These are phyloP conservation scores for Nannochloropsis granulata DNA, from an alignment of 108 stramenopile species.

Conservation along the genomic window DNA sequence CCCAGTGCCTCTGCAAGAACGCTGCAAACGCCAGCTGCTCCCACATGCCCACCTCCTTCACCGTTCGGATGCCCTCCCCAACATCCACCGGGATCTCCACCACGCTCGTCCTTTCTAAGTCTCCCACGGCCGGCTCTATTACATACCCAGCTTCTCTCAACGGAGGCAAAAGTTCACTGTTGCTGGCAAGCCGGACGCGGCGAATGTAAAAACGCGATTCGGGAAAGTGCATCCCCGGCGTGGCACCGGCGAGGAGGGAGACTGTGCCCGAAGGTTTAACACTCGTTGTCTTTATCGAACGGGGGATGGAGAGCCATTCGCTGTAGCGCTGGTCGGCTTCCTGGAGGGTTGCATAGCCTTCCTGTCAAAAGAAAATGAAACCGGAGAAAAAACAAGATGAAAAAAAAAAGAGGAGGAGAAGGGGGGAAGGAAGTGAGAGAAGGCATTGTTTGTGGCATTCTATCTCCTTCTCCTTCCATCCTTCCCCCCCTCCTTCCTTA, in stretches of 20 bases:
- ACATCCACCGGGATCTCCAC: conserved; percentile 45
- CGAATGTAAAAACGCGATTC: conserved; percentile 44
- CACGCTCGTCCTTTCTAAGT: conserved; percentile 34
- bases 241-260: conserved; percentile 49
- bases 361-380: not conserved
- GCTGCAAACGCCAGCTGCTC: conserved; percentile 47
- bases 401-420: not conserved
- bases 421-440: not conserved
- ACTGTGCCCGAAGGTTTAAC: conserved; percentile 47
- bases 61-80: conserved; percentile 43
- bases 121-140: conserved; percentile 30
- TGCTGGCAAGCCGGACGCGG: conserved; percentile 34
- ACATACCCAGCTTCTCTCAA: conserved; percentile 37
- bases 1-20: conserved; percentile 45
- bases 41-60: conserved; percentile 36
- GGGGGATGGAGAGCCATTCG: conserved; percentile 1
- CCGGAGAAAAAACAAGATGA: not conserved
- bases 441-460: not conserved
- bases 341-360: conserved; percentile 12
- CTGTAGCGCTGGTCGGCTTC: conserved; percentile 10
- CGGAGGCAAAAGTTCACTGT: conserved; percentile 31
- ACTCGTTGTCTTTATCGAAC: conserved; percentile 44
- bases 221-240: conserved; percentile 47
- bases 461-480: not conserved
- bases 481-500: not conserved